Conservation (phyloP, 306 rosid genomes). For the Vigna nakashimae region DNA sequence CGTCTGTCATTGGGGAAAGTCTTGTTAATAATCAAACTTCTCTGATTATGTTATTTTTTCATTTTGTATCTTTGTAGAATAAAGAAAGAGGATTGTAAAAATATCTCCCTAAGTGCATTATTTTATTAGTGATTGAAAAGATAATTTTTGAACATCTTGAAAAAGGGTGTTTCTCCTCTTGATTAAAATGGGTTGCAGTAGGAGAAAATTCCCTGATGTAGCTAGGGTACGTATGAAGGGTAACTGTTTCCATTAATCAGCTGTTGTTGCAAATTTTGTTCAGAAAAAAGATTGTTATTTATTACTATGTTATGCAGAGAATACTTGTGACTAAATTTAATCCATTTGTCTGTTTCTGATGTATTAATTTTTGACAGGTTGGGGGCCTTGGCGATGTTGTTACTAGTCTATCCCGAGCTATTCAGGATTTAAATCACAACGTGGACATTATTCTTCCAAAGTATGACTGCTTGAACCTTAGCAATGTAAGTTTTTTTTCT, state of each 20-base stretch:
- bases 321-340: slow-evolving; percentile 21
- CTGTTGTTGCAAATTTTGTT: slow-evolving; percentile 15
- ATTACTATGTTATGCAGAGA: slow-evolving; percentile 13
- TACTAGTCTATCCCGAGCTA: slow-evolving; percentile 86
- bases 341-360: slow-evolving; percentile 26
- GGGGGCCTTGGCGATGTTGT: slow-evolving; percentile 99
- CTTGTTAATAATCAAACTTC: not conserved
- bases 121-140: slow-evolving; percentile 4
- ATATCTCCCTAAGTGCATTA: not conserved
- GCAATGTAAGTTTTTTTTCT: slow-evolving; percentile 72
- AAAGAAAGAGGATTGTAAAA: not conserved
- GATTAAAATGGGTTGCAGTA: not conserved
- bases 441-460: slow-evolving; percentile 88
- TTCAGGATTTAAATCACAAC: slow-evolving; percentile 86
- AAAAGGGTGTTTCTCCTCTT: not conserved
- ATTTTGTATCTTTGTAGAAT: not conserved
- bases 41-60: not conserved
- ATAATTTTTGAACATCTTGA: slow-evolving; percentile 1
- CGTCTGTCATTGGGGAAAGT: not conserved
- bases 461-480: slow-evolving; percentile 85
- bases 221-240: slow-evolving; percentile 28
- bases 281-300: not conserved
- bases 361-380: slow-evolving; percentile 63
- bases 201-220: not conserved
- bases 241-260: slow-evolving; percentile 19